Percentiles rank a stretch among this genome's conserved stretches.
Evolutionary conservation across 345 rosid species (phyloP).

Genomic region (Eucalyptus regnans): DNA sequence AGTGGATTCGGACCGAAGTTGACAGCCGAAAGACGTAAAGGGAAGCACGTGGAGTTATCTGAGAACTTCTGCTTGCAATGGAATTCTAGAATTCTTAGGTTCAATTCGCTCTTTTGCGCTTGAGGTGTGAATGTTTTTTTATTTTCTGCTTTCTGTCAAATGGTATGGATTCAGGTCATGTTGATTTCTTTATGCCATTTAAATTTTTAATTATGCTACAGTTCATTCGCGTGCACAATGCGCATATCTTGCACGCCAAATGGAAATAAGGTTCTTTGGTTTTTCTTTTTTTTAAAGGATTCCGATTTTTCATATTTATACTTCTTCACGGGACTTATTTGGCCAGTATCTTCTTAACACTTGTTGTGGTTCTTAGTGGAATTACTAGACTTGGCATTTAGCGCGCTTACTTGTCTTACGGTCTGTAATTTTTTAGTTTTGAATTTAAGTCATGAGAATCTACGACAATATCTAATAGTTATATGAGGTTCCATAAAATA

Average conservation of each 20-base stretch:
- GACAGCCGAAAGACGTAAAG: neutral
- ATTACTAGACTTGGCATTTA: neutral
- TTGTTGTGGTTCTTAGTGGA: neutral
- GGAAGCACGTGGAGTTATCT: neutral
- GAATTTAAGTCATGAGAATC: neutral
- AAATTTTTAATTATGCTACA: neutral
- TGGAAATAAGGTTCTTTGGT: neutral
- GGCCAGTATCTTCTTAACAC: neutral
- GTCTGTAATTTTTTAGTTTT: neutral
- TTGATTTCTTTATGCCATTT: neutral
- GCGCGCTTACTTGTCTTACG: neutral
- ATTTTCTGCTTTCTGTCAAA: neutral
- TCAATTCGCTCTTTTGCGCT: neutral
- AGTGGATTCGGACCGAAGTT: neutral
- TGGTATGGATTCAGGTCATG: neutral
- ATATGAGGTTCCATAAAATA: neutral
- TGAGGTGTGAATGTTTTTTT: neutral
- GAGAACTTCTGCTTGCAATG: neutral
- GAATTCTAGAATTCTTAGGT: neutral
- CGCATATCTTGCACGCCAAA: neutral
- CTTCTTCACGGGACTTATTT: neutral
- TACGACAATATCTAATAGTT: neutral
- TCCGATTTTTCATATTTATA: neutral
- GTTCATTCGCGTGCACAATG: neutral
- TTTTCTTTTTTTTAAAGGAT: neutral